Conservation (phyloP, 2,329 filamentous ascomycete species). For the Emergomyces africanus region DNA sequence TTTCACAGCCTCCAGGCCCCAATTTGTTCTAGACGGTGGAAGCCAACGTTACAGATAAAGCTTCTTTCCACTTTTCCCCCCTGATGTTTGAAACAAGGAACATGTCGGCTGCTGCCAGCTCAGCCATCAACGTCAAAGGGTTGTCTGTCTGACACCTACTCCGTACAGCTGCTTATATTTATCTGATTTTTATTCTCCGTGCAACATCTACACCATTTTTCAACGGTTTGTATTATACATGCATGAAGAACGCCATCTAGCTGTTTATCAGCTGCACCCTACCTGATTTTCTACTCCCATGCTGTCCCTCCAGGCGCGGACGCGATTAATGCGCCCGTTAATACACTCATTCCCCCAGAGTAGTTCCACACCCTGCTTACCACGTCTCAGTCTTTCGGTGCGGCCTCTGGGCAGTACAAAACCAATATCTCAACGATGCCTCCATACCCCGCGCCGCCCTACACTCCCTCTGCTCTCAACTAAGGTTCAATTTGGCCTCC, state of each 20-base stretch:
- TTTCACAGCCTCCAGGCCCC: neutral
- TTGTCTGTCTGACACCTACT: neutral
- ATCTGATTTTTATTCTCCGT: neutral
- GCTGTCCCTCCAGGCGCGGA: neutral
- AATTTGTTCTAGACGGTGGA: too few relatives aligned
- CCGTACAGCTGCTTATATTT: neutral
- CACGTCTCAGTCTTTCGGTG: neutral
- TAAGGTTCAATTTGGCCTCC: neutral
- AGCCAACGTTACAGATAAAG: too few relatives aligned
- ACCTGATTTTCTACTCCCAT: neutral
- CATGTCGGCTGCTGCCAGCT: neutral
- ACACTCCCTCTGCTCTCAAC: slow-evolving; percentile 8
- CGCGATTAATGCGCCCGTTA: neutral
- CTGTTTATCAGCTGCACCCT: neutral
- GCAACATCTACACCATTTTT: neutral
- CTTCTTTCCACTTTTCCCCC: too few relatives aligned
- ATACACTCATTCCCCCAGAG: neutral
- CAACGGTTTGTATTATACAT: neutral
- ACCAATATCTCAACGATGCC: slow-evolving; percentile 1
- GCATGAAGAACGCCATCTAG: neutral
- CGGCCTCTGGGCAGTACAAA: neutral
- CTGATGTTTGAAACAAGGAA: too few relatives aligned
- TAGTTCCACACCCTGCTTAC: neutral
- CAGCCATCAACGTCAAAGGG: neutral
- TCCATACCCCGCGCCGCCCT: slow-evolving; percentile 15